These are phyloP conservation scores for Ustilago vetiveriae DNA, from an alignment of 1,284 basidiomycete species.

Conservation along the genomic window DNA sequence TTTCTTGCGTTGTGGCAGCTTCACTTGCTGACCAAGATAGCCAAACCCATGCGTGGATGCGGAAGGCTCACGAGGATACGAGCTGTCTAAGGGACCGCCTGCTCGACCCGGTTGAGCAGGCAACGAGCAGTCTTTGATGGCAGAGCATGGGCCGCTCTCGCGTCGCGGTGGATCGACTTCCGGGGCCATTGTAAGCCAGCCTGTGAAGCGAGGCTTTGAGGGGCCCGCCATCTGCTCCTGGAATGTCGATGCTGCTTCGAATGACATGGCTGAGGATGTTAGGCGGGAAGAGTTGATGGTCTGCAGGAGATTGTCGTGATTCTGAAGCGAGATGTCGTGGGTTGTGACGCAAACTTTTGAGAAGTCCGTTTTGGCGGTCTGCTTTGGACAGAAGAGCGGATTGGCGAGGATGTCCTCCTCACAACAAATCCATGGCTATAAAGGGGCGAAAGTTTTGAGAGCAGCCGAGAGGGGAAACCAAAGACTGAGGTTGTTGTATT, in stretches of 20 bases:
- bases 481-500: not conserved
- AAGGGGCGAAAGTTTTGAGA: too few species aligned
- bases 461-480: too few species aligned
- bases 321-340: not conserved
- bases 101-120: constrained; percentile 5
- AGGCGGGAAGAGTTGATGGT: not conserved
- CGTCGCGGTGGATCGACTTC: constrained; percentile 29
- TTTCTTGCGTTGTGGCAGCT: constrained; percentile 35
- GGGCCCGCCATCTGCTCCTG: constrained; percentile 41
- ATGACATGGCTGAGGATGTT: constrained; percentile 15
- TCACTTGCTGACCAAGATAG: constrained; percentile 22
- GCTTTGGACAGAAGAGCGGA: not conserved
- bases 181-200: constrained; percentile 60
- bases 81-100: constrained; percentile 2
- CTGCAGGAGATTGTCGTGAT: not conserved
- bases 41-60: constrained; percentile 37
- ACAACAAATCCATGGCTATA: not conserved
- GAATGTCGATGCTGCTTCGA: constrained; percentile 15
- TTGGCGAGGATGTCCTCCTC: not conserved
- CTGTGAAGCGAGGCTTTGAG: constrained; percentile 44
- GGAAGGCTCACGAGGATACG: constrained; percentile 6
- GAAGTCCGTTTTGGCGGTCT: not conserved
- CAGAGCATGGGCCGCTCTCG: not conserved
- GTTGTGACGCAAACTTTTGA: too few species aligned
- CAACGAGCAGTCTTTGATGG: not conserved